phyloP scores from a whole-genome alignment of 2,329 filamentous ascomycete genomes.

The Sporothrix protearum region DNA sequence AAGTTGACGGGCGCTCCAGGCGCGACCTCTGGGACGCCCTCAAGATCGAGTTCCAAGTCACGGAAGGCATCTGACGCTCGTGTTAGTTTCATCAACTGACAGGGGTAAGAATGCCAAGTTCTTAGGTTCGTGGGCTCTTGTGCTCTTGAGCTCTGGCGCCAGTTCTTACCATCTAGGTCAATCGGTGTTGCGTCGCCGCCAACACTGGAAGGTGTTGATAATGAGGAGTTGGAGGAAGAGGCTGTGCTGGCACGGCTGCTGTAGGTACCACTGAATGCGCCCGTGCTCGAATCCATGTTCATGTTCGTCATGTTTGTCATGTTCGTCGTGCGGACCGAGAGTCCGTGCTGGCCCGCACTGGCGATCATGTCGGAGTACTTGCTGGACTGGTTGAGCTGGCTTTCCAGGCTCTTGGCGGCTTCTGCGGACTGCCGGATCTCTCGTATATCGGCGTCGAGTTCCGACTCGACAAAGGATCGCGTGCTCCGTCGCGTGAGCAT shows the following conservation, averaged over 20 bases:
- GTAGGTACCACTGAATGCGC: slow-evolving; percentile 10
- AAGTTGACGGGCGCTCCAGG: slow-evolving; percentile 63
- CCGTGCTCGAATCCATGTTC: slow-evolving; percentile 2
- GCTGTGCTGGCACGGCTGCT: slow-evolving; percentile 25
- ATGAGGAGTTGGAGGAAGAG: slow-evolving; percentile 22
- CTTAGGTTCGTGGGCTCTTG: too few relatives aligned
- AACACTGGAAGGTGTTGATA: slow-evolving; percentile 15
- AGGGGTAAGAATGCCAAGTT: too few relatives aligned
- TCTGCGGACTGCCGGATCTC: slow-evolving; percentile 20
- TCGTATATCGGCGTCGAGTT: slow-evolving; percentile 22
- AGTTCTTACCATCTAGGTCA: slow-evolving; percentile 6
- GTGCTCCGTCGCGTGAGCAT: slow-evolving; percentile 29
- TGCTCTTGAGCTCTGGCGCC: not conserved
- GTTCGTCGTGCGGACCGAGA: not conserved
- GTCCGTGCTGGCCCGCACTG: not conserved
- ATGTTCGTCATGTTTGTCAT: not conserved
- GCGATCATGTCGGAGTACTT: not conserved
- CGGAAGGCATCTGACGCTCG: not conserved
- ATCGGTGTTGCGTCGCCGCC: not conserved
- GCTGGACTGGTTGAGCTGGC: not conserved
- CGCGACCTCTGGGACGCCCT: slow-evolving; percentile 19
- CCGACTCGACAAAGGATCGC: slow-evolving; percentile 27
- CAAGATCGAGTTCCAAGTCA: not conserved
- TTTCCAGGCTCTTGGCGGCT: not conserved
- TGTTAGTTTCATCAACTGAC: not conserved